Conservation (phyloP, 768 basidiomycete species). For the Ramaria sp. region DNA sequence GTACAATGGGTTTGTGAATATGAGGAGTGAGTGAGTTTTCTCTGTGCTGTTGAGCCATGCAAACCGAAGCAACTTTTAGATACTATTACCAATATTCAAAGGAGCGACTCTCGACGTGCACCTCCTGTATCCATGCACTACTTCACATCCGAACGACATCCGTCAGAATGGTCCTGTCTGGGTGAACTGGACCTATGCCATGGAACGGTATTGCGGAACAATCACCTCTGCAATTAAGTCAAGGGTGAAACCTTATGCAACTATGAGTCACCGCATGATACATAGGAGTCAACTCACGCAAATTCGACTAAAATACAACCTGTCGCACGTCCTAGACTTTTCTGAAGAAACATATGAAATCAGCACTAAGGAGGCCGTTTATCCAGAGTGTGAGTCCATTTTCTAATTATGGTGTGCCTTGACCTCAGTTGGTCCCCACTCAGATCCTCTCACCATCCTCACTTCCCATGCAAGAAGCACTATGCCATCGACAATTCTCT, state of each 20-base stretch:
- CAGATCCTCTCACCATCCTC: no score
- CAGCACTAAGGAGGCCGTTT: no score
- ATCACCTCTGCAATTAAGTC: background rate
- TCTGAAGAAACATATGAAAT: no score
- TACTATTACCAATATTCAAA: background rate
- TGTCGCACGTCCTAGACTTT: no score
- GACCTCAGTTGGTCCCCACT: no score
- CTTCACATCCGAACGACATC: background rate
- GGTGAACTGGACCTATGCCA: slow-evolving; percentile 19
- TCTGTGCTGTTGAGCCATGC: background rate
- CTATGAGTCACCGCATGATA: background rate
- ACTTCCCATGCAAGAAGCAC: no score
- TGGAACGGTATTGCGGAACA: slow-evolving; percentile 18
- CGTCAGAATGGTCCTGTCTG: background rate
- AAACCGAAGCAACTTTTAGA: background rate
- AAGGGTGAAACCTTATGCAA: background rate
- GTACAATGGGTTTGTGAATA: slow-evolving; percentile 13
- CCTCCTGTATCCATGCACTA: background rate
- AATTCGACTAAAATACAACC: no score
- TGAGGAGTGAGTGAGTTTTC: background rate
- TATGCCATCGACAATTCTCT: no score
- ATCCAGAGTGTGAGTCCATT: no score
- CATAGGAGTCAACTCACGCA: no score
- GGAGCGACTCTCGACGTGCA: background rate
- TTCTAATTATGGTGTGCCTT: no score